These are phyloP conservation scores for Fusarium succisae DNA, from an alignment of 2,329 filamentous ascomycete genomes.

Conservation along the genomic window DNA sequence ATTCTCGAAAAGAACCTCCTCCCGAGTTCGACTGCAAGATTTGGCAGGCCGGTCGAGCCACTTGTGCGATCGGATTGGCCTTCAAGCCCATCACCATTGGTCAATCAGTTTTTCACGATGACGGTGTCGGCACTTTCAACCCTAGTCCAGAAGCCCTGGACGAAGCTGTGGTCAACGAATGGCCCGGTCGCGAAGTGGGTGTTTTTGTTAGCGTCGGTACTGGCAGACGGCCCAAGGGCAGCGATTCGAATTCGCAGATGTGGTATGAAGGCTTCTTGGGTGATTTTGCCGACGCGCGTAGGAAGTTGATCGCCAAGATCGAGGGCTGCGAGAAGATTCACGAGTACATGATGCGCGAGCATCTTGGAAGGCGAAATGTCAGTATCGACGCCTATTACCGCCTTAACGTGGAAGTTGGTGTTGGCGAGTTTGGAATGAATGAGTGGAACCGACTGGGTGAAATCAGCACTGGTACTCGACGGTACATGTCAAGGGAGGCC, in stretches of 20 bases:
- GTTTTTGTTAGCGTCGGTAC: conserved; percentile 96
- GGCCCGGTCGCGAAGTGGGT: conserved; percentile 91
- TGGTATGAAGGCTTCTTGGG: conserved; percentile 97
- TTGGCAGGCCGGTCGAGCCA: conserved; percentile 97
- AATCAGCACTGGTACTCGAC: conserved; percentile 90
- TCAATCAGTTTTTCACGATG: conserved; percentile 92
- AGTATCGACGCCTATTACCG: conserved; percentile 93
- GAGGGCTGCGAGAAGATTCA: conserved; percentile 95
- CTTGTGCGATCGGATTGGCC: conserved; percentile 86
- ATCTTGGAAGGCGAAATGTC: conserved; percentile 79
- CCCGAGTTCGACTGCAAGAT: conserved; percentile 95
- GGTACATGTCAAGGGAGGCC: conserved; percentile 78
- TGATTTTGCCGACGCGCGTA: conserved; percentile 89
- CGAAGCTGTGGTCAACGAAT: conserved; percentile 91
- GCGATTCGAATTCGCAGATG: conserved; percentile 75
- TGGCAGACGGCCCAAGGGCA: conserved; percentile 76
- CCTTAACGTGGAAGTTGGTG: conserved; percentile 95
- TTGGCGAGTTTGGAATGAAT: conserved; percentile 98
- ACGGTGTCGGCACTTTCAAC: conserved; percentile 91
- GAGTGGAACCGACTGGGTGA: conserved; percentile 95
- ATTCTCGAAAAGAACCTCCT: conserved; percentile 89
- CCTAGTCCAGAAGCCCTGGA: conserved; percentile 86
- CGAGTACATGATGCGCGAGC: conserved; percentile 82
- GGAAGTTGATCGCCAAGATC: conserved; percentile 87
- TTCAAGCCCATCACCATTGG: conserved; percentile 97